These are phyloP conservation scores for Fusarium goolgardi DNA, from an alignment of 2,329 filamentous ascomycete genomes.

Conservation along the genomic window DNA sequence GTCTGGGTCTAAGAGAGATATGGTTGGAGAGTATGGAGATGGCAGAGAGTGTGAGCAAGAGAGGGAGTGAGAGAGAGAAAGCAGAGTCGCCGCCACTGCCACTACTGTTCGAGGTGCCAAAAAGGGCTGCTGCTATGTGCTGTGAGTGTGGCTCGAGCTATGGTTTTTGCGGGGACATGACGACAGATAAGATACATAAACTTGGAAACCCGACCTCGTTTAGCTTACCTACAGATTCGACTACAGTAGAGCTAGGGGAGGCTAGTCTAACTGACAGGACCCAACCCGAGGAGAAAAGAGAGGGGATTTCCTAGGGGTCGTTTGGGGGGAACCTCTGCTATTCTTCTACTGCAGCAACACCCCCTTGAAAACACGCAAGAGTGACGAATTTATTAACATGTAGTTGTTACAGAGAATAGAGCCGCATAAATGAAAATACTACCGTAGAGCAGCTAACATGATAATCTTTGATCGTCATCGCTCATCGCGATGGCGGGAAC, in stretches of 20 bases:
- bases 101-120: conserved; percentile 13
- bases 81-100: conserved; percentile 17
- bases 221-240: conserved; percentile 4
- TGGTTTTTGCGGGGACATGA: conserved; percentile 45
- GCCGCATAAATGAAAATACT: conserved; percentile 16
- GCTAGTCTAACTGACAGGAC: conserved; percentile 8
- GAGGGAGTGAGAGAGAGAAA: conserved; percentile 18
- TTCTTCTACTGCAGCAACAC: neutral
- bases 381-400: neutral
- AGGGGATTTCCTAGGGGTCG: conserved; percentile 1
- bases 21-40: conserved; percentile 20
- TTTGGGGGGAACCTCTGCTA: neutral
- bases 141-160: conserved; percentile 36
- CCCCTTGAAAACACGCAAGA: neutral
- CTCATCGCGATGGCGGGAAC: conserved; percentile 37
- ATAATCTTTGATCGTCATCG: conserved; percentile 30
- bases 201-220: conserved; percentile 18
- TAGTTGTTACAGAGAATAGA: conserved; percentile 7
- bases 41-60: conserved; percentile 2
- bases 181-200: conserved; percentile 35
- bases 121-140: conserved; percentile 22
- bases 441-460: neutral
- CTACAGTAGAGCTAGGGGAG: neutral
- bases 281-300: conserved; percentile 8
- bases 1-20: conserved; percentile 16